Evolutionary conservation across 2,329 filamentous ascomycete species (phyloP).

Genomic region (Colletotrichum gloeosporioides): DNA sequence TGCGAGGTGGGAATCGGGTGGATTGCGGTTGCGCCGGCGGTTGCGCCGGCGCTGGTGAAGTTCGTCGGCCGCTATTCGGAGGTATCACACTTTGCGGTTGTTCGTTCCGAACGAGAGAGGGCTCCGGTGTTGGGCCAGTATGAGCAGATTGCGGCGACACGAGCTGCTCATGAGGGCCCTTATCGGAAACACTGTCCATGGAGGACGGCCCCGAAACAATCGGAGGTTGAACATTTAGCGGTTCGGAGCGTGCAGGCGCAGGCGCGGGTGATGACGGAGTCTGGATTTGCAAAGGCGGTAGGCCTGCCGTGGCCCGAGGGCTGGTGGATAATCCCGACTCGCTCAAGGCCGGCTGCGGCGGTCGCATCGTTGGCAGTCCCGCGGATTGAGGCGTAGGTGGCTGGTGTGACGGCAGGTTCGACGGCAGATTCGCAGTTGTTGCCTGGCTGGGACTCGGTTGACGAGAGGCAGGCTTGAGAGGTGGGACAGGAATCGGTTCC

Average conservation of each 20-base stretch:
- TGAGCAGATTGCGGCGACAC: constrained; percentile 23
- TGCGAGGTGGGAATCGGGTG: constrained; percentile 62
- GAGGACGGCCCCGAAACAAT: constrained; percentile 1
- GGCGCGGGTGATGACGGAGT: constrained; percentile 25
- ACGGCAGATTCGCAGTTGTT: constrained; percentile 26
- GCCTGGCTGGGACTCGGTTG: constrained; percentile 40
- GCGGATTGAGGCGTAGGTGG: constrained; percentile 22
- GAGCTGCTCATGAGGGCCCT: constrained; percentile 23
- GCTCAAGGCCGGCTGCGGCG: neutral
- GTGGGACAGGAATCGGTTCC: constrained; percentile 41
- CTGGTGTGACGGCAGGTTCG: constrained; percentile 25
- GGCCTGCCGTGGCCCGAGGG: constrained; percentile 29
- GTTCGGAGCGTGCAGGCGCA: neutral
- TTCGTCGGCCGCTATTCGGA: neutral
- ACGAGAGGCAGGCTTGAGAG: constrained; percentile 19
- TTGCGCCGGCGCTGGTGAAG: constrained; percentile 21
- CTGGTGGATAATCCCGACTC: constrained; percentile 22
- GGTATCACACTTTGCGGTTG: constrained; percentile 7
- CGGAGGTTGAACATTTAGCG: constrained; percentile 7
- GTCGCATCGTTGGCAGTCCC: constrained; percentile 29
- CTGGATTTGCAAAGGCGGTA: constrained; percentile 35
- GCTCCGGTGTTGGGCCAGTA: constrained; percentile 1
- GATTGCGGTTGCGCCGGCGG: constrained; percentile 26
- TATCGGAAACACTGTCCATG: constrained; percentile 12
- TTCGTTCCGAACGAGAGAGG: constrained; percentile 8